Evolutionary conservation across 306 rosid species (phyloP).

Genomic region (Acacia melanoxylon): DNA sequence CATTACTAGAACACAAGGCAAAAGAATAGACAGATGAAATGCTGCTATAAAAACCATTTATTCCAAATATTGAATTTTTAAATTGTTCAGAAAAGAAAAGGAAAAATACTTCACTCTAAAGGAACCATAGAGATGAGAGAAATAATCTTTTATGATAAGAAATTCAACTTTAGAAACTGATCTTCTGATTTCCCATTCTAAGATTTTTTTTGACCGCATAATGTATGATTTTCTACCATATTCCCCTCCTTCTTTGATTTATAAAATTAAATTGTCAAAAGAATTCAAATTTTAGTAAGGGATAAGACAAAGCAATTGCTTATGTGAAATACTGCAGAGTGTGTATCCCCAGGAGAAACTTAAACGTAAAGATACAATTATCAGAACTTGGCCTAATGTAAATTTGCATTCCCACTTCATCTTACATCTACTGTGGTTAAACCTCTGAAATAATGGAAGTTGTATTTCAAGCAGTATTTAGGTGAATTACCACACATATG

Average conservation of each 20-base stretch:
- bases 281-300: background rate
- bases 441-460: background rate
- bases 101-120: background rate
- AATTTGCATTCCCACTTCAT: background rate
- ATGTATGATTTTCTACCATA: background rate
- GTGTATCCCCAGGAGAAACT: background rate
- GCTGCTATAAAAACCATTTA: background rate
- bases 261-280: background rate
- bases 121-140: background rate
- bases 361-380: background rate
- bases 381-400: background rate
- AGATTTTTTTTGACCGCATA: background rate
- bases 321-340: background rate
- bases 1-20: background rate
- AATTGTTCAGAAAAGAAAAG: background rate
- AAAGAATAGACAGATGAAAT: background rate
- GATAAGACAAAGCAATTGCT: background rate
- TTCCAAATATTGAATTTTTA: background rate
- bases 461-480: constrained; percentile 13
- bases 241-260: background rate
- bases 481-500: background rate
- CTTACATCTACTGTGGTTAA: background rate
- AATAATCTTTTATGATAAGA: background rate
- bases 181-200: background rate
- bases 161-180: background rate